Base-by-base conservation (phyloP, 2,329 filamentous ascomycete species). In the Onygenales sp. region DNA sequence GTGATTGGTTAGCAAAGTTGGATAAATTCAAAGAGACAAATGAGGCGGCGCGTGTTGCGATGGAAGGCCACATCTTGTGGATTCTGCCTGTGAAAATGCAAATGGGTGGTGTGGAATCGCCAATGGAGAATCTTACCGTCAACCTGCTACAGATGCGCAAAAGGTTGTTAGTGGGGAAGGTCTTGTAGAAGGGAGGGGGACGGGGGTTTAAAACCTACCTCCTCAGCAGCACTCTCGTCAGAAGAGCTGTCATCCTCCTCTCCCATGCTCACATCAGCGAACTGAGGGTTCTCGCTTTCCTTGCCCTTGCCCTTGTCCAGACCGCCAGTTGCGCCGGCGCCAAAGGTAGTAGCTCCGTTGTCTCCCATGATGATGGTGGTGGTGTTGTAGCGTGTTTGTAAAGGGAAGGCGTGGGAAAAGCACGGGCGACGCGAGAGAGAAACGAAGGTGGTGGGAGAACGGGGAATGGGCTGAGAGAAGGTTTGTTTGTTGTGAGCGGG, bases 221-320 rank as follows among this genome's bases (percentile, higher is more conserved):
- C 69, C 50, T 73, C 71, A 39, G 78, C 79, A 43, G 79, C 82
- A 49, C 86, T 86, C 42, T 91, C 87, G 13, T 86, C 83, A 47
- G 82, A 82, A 52, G 76, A 80, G 60, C 75, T 76, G 33, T 88
- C 86, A 1, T 89, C 82, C 35, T 86, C 86, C 62, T 89, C 86
- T 44, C 85, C 86, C 81, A 89, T 87, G 66, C 78, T 78, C 65
- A 82, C 73, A 62, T 86, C 82, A 60, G 83, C 75, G 43, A 71
- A 72, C 52, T 71, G 70, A 36, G 58, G 72, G 50, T 75, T 67
- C 49, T 82, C 80, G 42, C 74, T 68, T 42, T 81, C 84, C 78
- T 95, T 95, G 76, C 89, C 89, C 79, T 95, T 95, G 73, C 88
- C 89, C 80, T 95, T 95, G 70, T 77, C 74, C 64, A 82, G 78